Percentiles rank a stretch among this genome's conserved stretches.
These are phyloP conservation scores for Saccharomycopsis lassenensis DNA, from an alignment of 805 yeast genomes.

Conservation along the genomic window DNA sequence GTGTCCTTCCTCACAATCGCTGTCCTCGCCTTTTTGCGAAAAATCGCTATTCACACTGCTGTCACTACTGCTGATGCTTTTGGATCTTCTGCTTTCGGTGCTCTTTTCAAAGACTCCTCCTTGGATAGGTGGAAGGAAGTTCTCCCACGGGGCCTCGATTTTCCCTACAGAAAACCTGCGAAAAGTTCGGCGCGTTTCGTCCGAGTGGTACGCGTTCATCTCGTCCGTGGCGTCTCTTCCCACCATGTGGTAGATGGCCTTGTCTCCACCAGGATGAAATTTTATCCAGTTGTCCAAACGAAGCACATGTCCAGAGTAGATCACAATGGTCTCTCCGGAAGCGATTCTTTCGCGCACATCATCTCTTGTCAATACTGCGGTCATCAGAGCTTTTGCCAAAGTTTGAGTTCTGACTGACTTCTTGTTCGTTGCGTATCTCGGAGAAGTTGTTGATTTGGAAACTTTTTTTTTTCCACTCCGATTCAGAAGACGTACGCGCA, in stretches of 20 bases:
- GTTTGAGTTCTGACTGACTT: background rate
- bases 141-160: conserved; percentile 56
- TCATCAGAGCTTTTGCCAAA: background rate
- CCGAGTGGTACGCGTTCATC: conserved; percentile 72
- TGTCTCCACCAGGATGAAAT: conserved; percentile 83
- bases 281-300: conserved; percentile 61
- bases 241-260: conserved; percentile 71
- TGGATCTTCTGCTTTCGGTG: conserved; percentile 11
- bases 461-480: no score
- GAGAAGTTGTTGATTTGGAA: no score
- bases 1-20: background rate
- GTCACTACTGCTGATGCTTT: background rate
- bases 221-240: conserved; percentile 90
- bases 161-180: conserved; percentile 53
- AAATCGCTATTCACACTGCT: background rate
- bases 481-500: no score
- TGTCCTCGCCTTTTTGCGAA: conserved; percentile 3
- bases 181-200: conserved; percentile 42
- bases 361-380: conserved; percentile 26
- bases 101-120: conserved; percentile 45
- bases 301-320: conserved; percentile 49
- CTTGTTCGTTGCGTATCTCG: background rate
- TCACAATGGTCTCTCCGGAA: conserved; percentile 58
- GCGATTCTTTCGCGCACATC: conserved; percentile 53
- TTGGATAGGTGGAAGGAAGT: conserved; percentile 80